Base-by-base conservation (phyloP, 2,329 filamentous ascomycete species). In the Stagonosporopsis tanaceti region DNA sequence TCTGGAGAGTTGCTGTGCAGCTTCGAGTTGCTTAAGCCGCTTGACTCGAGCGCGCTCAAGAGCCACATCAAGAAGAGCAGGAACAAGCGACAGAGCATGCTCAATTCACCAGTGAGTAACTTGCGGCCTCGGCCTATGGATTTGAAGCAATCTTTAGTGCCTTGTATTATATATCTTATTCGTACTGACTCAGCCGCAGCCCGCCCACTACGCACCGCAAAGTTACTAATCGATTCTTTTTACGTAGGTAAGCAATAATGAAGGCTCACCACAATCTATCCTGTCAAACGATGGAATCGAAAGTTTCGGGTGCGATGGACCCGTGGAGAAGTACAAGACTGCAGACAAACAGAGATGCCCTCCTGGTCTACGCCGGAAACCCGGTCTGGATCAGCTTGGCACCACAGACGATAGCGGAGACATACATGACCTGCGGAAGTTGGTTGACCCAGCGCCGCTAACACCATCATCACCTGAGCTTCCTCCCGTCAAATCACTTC, bases 31-130 rank as follows among this genome's bases (percentile, higher is more conserved):
- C 84, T 99, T 59, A 99, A 99, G 78, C 95, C 95, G 7, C 84
- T 99, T 44, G 95, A 99, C 78, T 97, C 93, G 12, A 96, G 91
- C 69, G 94, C 94, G 32, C 83, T 99, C 61, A 99, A 99, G 85
- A 97, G 90, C 68, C 95, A 99, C 74, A 99, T 99, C 79, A 99
- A 99, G 83, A 98, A 97, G 82, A 93, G 93, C 61, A 86, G 93
- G 60, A 97, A 93, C 79, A 96, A 96, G 83, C 86, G 94, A 60
- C 92, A 97, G 78, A 94, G 89, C 78, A 96, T 97, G 86, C 84
- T 97, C 59, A 97, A 96, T 83, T 97, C 93, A 82, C 94, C 94
- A 74, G 92, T 96, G 88, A 81, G 92, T 89, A 61, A 55, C 39
- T 50, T 50, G 6, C 32, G 44, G 48, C 44, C 44, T 35, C 20